Percentiles rank a stretch among this genome's conserved stretches.
These are phyloP conservation scores for Leptographium lundbergii DNA, from an alignment of 2,329 filamentous ascomycete genomes.

Conservation along the genomic window DNA sequence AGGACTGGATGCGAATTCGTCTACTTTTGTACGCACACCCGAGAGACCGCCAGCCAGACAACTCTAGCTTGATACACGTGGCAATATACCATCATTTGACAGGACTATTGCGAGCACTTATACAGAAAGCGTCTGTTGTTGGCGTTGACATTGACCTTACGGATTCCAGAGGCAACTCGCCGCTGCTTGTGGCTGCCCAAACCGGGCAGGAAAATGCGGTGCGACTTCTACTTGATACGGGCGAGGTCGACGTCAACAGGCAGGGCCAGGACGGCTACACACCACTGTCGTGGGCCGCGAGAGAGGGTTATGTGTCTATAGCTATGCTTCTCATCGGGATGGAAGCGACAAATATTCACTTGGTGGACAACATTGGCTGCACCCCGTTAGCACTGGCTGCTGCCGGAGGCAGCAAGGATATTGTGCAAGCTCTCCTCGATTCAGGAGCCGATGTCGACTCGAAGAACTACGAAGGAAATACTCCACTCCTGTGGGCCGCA, in stretches of 20 bases:
- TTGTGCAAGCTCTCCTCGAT: neutral
- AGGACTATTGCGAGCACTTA: neutral
- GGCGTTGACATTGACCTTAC: neutral
- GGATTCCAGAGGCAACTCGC: neutral
- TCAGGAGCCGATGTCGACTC: neutral
- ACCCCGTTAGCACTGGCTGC: neutral
- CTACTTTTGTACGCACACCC: neutral
- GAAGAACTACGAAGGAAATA: neutral
- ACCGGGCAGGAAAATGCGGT: neutral
- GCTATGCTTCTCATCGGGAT: neutral
- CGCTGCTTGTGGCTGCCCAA: neutral
- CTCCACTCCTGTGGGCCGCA: neutral
- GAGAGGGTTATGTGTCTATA: neutral
- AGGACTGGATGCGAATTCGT: neutral
- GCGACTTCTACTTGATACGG: neutral
- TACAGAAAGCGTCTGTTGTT: neutral
- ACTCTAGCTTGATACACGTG: neutral
- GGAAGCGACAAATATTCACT: neutral
- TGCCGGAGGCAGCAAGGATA: neutral
- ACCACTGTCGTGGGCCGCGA: neutral
- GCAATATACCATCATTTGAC: neutral
- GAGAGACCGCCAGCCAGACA: neutral
- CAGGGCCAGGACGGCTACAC: neutral
- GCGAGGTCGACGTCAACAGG: neutral
- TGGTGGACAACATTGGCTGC: neutral